Evolutionary conservation across 371 early-diverging fungal species (phyloP).

Genomic region (Batkoa obscura): DNA sequence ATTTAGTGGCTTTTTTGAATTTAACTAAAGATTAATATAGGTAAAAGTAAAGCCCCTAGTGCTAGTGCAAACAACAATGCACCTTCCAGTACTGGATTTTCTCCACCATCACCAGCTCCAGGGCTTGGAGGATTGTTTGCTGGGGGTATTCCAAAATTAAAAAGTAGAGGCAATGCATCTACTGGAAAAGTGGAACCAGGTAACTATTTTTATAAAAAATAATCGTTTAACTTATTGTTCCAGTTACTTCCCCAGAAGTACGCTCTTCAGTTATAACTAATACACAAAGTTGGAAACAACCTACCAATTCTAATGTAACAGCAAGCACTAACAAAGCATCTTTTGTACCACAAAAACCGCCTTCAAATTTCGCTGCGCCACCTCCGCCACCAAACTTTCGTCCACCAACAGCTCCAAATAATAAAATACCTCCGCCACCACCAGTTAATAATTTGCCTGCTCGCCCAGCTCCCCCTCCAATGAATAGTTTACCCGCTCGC

Average conservation of each 20-base stretch:
- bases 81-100: constrained; percentile 7
- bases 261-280: constrained; percentile 16
- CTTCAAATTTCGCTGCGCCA: neutral
- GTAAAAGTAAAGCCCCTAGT: neutral
- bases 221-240: constrained; percentile 14
- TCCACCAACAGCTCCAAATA: constrained; percentile 5
- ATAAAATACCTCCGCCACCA: neutral
- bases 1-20: neutral
- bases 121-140: constrained; percentile 40
- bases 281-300: neutral
- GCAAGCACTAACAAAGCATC: constrained; percentile 4
- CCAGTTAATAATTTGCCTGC: neutral
- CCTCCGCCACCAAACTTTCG: neutral
- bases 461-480: too few species aligned
- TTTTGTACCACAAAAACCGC: constrained; percentile 16
- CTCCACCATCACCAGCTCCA: constrained; percentile 9
- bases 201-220: constrained; percentile 26
- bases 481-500: neutral
- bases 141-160: constrained; percentile 41
- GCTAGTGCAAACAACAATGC: constrained; percentile 2
- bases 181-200: constrained; percentile 14
- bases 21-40: constrained; percentile 7
- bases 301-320: neutral
- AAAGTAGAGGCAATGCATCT: constrained; percentile 20
- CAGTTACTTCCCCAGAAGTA: constrained; percentile 20